Percentiles rank a stretch among this genome's conserved stretches.
These are phyloP conservation scores for Kuraishia capsulata DNA, from an alignment of 805 yeast species.

Conservation along the genomic window DNA sequence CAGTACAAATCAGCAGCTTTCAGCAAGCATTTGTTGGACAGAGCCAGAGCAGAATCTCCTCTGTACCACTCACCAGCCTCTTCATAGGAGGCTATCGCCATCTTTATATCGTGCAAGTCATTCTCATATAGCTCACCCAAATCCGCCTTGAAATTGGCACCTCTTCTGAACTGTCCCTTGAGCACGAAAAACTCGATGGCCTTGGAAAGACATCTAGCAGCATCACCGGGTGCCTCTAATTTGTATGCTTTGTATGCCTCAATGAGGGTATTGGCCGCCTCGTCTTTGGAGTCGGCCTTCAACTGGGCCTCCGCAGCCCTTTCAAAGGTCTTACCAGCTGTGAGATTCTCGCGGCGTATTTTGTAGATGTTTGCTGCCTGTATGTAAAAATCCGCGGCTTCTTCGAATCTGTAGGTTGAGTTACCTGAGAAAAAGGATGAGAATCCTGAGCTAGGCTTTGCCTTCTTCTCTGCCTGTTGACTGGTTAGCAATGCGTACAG, in stretches of 20 bases:
- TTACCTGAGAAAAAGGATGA: slow-evolving; percentile 62
- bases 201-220: slow-evolving; percentile 64
- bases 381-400: slow-evolving; percentile 81
- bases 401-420: slow-evolving; percentile 62
- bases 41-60: slow-evolving; percentile 87
- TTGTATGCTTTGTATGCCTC: slow-evolving; percentile 88
- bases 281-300: slow-evolving; percentile 72
- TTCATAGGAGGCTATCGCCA: slow-evolving; percentile 74
- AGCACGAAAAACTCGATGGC: slow-evolving; percentile 81
- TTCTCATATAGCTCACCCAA: slow-evolving; percentile 80
- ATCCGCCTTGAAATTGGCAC: slow-evolving; percentile 90
- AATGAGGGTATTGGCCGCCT: slow-evolving; percentile 80
- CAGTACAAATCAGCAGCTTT: slow-evolving; percentile 89
- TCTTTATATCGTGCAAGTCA: slow-evolving; percentile 53
- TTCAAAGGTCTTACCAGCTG: slow-evolving; percentile 79
- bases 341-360: slow-evolving; percentile 57
- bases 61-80: slow-evolving; percentile 95
- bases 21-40: slow-evolving; percentile 79
- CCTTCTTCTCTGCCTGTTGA: slow-evolving; percentile 57
- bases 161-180: slow-evolving; percentile 93
- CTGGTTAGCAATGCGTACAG: slow-evolving; percentile 1
- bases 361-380: slow-evolving; percentile 93
- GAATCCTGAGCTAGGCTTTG: slow-evolving; percentile 62
- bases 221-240: slow-evolving; percentile 62
- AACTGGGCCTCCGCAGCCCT: slow-evolving; percentile 78